phyloP scores from a whole-genome alignment of 495 filamentous ascomycete genomes.

The Hyphodiscus hymeniophilus region DNA sequence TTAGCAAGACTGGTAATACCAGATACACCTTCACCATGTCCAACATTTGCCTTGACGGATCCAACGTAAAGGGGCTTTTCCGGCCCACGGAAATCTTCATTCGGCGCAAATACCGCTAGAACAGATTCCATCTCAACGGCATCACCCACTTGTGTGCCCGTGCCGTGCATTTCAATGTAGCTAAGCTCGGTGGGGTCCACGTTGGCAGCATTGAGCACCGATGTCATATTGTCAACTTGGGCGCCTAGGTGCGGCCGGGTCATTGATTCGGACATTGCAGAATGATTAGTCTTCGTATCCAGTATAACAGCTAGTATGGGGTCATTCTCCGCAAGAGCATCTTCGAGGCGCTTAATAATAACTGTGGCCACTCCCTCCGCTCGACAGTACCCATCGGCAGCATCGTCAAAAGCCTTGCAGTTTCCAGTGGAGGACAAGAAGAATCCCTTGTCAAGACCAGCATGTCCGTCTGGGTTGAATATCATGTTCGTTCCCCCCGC shows the following conservation, averaged over 20 bases:
- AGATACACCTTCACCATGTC: slow-evolving; percentile 82
- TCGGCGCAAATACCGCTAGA: slow-evolving; percentile 69
- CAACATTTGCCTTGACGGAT: slow-evolving; percentile 70
- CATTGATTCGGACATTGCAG: slow-evolving; percentile 58
- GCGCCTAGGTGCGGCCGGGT: slow-evolving; percentile 39
- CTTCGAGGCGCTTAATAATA: slow-evolving; percentile 66
- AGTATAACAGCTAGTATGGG: slow-evolving; percentile 60
- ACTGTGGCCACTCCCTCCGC: slow-evolving; percentile 65
- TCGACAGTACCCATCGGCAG: slow-evolving; percentile 68
- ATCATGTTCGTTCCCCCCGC: slow-evolving; percentile 73
- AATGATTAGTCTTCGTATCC: slow-evolving; percentile 53
- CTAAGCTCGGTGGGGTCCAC: slow-evolving; percentile 65
- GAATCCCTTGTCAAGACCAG: slow-evolving; percentile 29
- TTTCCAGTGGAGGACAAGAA: slow-evolving; percentile 33
- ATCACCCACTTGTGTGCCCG: slow-evolving; percentile 77
- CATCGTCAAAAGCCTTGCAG: slow-evolving; percentile 62
- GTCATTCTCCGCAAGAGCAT: slow-evolving; percentile 66
- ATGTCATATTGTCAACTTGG: slow-evolving; percentile 54
- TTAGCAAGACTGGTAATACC: slow-evolving; percentile 70
- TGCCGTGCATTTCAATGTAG: slow-evolving; percentile 86
- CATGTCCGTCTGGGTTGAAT: slow-evolving; percentile 80
- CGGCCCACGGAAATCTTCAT: slow-evolving; percentile 38
- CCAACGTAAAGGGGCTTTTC: slow-evolving; percentile 71
- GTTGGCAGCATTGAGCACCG: slow-evolving; percentile 58
- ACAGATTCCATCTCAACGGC: slow-evolving; percentile 71